phyloP scores from a whole-genome alignment of 140 eudicot genomes.

The Anethum foeniculum region DNA sequence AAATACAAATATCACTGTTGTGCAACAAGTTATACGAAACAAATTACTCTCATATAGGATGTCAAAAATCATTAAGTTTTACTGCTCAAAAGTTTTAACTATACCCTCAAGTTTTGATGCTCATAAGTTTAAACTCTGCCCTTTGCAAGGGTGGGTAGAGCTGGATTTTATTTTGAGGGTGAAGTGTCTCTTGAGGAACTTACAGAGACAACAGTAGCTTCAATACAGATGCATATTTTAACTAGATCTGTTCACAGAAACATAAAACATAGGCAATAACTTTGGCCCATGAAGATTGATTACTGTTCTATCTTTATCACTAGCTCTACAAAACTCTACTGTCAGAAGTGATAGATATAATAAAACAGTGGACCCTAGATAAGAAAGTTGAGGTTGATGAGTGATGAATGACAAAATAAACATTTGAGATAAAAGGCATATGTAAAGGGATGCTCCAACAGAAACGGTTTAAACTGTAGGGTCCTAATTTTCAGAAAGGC shows the following conservation, averaged over 20 bases:
- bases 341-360: conserved; percentile 2
- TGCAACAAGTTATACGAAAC: background rate
- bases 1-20: background rate
- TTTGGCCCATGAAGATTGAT: background rate
- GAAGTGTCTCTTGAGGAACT: conserved; percentile 3
- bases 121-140: background rate
- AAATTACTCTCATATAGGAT: background rate
- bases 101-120: background rate
- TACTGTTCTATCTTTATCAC: background rate
- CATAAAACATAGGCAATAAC: background rate
- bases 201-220: background rate
- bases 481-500: conserved; percentile 14
- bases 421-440: background rate
- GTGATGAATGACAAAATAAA: conserved; percentile 9
- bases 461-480: conserved; percentile 10
- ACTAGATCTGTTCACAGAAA: background rate
- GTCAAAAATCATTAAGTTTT: background rate
- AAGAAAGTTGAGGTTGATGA: background rate
- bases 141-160: background rate
- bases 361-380: conserved; percentile 7
- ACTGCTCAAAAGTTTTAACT: background rate
- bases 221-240: background rate
- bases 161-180: background rate
- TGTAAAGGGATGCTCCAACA: conserved; percentile 12
- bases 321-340: background rate